Evolutionary conservation across 2,329 filamentous ascomycete species (phyloP).

Genomic region (Phaeosphaeriaceae sp.): DNA sequence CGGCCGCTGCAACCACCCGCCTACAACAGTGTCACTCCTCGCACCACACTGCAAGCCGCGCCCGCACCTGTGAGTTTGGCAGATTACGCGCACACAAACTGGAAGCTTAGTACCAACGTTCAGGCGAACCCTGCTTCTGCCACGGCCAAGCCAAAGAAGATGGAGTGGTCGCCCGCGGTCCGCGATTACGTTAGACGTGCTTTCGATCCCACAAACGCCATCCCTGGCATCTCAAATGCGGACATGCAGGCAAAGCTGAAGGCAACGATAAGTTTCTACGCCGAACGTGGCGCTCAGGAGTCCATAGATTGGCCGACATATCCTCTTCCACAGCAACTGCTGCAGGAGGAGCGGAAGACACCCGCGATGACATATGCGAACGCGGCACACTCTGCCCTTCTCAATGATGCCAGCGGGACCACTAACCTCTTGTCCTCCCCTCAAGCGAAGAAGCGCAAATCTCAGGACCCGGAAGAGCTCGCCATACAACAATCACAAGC

Average conservation of each 20-base stretch:
- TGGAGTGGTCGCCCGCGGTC: conserved; percentile 83
- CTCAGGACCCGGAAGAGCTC: conserved; percentile 62
- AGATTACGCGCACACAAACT: neutral
- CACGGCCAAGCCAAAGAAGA: conserved; percentile 61
- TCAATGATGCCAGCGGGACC: conserved; percentile 23
- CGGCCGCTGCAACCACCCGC: conserved; percentile 45
- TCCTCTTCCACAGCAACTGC: conserved; percentile 84
- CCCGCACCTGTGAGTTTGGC: conserved; percentile 29
- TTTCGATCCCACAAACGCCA: conserved; percentile 74
- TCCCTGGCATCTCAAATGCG: conserved; percentile 53
- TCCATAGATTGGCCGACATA: conserved; percentile 82
- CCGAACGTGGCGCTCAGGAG: conserved; percentile 75
- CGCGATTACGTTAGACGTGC: conserved; percentile 88
- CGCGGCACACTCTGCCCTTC: conserved; percentile 21
- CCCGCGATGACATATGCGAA: conserved; percentile 38
- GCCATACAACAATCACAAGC: conserved; percentile 61
- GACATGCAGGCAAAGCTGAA: conserved; percentile 89
- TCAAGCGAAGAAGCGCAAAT: conserved; percentile 85
- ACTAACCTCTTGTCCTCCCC: conserved; percentile 49
- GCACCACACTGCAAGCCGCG: conserved; percentile 45
- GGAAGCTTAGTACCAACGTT: neutral
- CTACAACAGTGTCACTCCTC: conserved; percentile 56
- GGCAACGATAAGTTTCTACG: conserved; percentile 81
- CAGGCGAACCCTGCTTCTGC: conserved; percentile 2
- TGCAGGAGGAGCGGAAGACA: conserved; percentile 67